Evolutionary conservation across 1,284 basidiomycete genomes (phyloP).

Genomic region (Moniliophthora roreri): DNA sequence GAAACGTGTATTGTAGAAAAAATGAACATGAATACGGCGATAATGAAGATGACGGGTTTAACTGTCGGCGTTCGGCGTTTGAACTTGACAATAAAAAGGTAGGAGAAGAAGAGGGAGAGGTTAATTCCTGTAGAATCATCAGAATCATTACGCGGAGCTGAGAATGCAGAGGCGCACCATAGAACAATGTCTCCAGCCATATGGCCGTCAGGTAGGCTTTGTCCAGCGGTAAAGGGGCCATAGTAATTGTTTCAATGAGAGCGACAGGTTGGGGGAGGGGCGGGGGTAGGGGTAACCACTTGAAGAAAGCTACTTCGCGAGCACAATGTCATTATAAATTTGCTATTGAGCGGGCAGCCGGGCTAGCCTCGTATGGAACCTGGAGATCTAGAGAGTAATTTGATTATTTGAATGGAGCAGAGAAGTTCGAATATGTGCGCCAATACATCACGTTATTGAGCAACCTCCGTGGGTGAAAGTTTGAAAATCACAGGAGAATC

Average conservation of each 20-base stretch:
- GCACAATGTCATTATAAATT: no score
- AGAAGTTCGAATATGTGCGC: no score
- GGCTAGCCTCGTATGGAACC: no score
- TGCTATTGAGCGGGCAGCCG: no score
- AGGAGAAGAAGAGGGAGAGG: slow-evolving; percentile 32
- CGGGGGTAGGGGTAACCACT: not conserved
- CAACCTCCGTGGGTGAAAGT: no score
- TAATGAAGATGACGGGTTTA: slow-evolving; percentile 30
- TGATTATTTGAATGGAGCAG: no score
- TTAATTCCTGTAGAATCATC: slow-evolving; percentile 30
- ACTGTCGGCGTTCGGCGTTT: slow-evolving; percentile 25
- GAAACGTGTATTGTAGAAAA: slow-evolving; percentile 37
- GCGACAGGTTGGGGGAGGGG: not conserved
- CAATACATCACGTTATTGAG: no score
- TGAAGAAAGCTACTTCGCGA: not conserved
- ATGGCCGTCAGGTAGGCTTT: slow-evolving; percentile 35
- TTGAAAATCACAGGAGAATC: no score
- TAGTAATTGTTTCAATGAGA: not conserved
- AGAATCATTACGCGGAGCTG: no score
- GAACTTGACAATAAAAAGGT: slow-evolving; percentile 31
- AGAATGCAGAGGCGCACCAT: slow-evolving; percentile 22
- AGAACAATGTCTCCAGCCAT: slow-evolving; percentile 36
- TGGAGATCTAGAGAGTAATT: no score
- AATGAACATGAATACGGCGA: slow-evolving; percentile 34
- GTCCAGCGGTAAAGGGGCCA: slow-evolving; percentile 27